Evolutionary conservation across 2,329 filamentous ascomycete genomes (phyloP).

Genomic region (Pseudocercospora pini-densiflorae): DNA sequence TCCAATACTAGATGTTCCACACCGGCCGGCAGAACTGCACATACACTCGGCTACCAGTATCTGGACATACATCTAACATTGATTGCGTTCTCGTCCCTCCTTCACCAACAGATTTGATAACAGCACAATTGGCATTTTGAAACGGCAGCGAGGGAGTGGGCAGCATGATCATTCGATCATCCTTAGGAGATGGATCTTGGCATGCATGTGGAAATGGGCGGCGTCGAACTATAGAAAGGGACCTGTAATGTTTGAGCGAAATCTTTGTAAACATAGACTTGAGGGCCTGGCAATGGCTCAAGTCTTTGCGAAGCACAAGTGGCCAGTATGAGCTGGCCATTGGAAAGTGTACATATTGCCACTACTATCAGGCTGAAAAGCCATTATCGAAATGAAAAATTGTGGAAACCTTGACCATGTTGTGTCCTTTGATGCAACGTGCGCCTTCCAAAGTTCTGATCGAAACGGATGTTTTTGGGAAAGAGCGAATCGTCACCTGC

Average conservation of each 20-base stretch:
- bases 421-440: background rate
- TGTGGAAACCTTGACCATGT: background rate
- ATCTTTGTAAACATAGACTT: conserved; percentile 7
- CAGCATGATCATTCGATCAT: background rate
- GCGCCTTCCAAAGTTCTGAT: background rate
- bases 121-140: conserved; percentile 4
- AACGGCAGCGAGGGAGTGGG: background rate
- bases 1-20: conserved; percentile 2
- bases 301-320: background rate
- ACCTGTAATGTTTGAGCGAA: conserved; percentile 6
- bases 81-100: conserved; percentile 13
- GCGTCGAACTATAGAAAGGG: conserved; percentile 1
- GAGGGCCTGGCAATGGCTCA: background rate
- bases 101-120: conserved; percentile 5
- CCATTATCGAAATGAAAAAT: background rate
- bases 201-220: conserved; percentile 1
- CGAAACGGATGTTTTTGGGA: background rate
- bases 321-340: background rate
- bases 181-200: background rate
- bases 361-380: background rate
- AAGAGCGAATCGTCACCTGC: background rate
- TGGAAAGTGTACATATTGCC: conserved; percentile 1
- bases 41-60: conserved; percentile 10
- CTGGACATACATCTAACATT: background rate
- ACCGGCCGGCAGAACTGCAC: conserved; percentile 1